phyloP scores from a whole-genome alignment of 768 basidiomycete species.

The Panaeolus cyanescens region DNA sequence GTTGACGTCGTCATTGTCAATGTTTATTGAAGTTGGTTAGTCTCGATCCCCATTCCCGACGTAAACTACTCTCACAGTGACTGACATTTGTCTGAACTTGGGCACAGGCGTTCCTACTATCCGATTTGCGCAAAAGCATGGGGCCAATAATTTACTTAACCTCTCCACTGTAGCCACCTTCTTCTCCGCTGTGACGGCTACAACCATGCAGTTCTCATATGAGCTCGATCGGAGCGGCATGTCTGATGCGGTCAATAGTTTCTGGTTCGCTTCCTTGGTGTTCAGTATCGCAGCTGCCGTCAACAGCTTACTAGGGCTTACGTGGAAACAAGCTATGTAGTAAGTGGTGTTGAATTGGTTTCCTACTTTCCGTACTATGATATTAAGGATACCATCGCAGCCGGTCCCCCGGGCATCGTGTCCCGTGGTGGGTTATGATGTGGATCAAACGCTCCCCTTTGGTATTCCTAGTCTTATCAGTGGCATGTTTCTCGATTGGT shows the following conservation, averaged over 20 bases:
- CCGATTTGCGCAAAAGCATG: slow-evolving; percentile 75
- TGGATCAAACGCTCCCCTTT: slow-evolving; percentile 87
- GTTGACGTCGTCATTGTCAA: slow-evolving; percentile 65
- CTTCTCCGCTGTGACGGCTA: slow-evolving; percentile 75
- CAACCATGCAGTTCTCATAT: slow-evolving; percentile 71
- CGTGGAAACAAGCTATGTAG: slow-evolving; percentile 87
- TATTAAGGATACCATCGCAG: slow-evolving; percentile 29
- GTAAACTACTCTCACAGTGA: background rate
- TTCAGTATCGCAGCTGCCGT: slow-evolving; percentile 80
- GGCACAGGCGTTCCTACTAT: slow-evolving; percentile 72
- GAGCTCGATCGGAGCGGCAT: slow-evolving; percentile 33
- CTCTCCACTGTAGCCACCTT: slow-evolving; percentile 79
- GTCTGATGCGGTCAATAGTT: slow-evolving; percentile 61
- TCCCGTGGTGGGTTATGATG: slow-evolving; percentile 83
- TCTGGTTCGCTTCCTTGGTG: slow-evolving; percentile 77
- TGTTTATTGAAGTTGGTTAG: slow-evolving; percentile 78
- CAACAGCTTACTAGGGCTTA: slow-evolving; percentile 73
- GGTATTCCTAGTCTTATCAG: slow-evolving; percentile 82
- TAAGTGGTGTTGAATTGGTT: slow-evolving; percentile 35
- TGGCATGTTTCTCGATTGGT: slow-evolving; percentile 81
- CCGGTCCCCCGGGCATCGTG: slow-evolving; percentile 73
- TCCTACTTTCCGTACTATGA: background rate
- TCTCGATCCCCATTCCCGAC: background rate
- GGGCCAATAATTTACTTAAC: slow-evolving; percentile 67
- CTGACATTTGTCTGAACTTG: background rate